A percentile compares a stretch with the other conserved stretches of the same genome.
These are phyloP conservation scores for Scytalidium lignicola DNA, from an alignment of 2,329 filamentous ascomycete species.

Conservation along the genomic window DNA sequence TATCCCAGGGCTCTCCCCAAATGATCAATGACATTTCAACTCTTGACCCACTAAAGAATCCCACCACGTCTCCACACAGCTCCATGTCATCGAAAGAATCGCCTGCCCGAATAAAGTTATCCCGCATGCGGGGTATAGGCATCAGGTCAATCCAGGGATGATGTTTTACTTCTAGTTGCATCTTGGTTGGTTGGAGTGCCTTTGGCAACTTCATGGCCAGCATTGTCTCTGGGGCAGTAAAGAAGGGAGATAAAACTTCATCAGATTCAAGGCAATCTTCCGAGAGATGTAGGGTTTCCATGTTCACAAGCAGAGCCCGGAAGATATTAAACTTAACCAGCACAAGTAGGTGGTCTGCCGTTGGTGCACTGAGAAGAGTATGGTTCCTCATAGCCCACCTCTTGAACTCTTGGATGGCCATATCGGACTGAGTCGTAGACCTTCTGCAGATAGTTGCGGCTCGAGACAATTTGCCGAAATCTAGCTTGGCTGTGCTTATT, in stretches of 20 bases:
- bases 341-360: conserved; percentile 26
- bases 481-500: not conserved
- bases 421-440: not conserved
- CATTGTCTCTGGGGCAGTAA: not conserved
- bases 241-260: conserved; percentile 6
- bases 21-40: conserved; percentile 25
- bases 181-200: conserved; percentile 15
- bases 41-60: conserved; percentile 11
- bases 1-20: conserved; percentile 24
- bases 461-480: not conserved
- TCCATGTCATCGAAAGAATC: conserved; percentile 28
- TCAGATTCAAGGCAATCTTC: not conserved
- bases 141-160: conserved; percentile 26
- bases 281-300: conserved; percentile 17
- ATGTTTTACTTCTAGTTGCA: conserved; percentile 22
- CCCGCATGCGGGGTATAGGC: conserved; percentile 23
- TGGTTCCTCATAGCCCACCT: conserved; percentile 1
- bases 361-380: conserved; percentile 16
- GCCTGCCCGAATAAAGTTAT: conserved; percentile 26
- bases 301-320: conserved; percentile 28
- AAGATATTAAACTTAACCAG: conserved; percentile 31
- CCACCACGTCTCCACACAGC: conserved; percentile 33
- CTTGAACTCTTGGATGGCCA: not conserved
- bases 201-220: not conserved
- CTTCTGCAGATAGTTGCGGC: not conserved